Evolutionary conservation across 192 early-diverging fungal species (phyloP), one percentile per base, ranked within the genome.

Genomic region (Funneliformis geosporum): DNA sequence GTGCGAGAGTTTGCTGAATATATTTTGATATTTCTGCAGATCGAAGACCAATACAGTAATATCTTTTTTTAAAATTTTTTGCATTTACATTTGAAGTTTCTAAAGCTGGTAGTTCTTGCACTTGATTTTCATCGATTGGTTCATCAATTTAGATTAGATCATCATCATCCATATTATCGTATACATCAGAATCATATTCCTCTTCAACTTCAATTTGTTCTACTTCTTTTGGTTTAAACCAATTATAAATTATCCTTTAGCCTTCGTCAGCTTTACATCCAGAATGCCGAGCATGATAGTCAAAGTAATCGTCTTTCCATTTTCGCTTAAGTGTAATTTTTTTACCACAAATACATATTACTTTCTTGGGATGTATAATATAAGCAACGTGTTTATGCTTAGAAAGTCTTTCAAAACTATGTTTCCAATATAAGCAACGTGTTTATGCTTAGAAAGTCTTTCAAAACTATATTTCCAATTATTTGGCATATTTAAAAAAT

Each of bases 281-380:
- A 62, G 33, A 33, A 33, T 33, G 33, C 2, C 2, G 2, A 2
- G 2, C 2, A 33, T 33, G 33, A 33, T 1, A 33, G 25, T 62
- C 25, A 0, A 14, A 23, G 10, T 62, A 62, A 62, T 62, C 25
- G 1, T 62, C n/a, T 8, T 62, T 4, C 4, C n/a, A 62, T 62
- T 62, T 62, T 62, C 61, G 1, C 2, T 62, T n/a, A n/a, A 62
- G 4, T 23, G 16, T 62, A 2, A 62, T 62, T n/a, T n/a, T 61
- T 62, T 62, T 62, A 1, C n/a, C n/a, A 62, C 61, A 62, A n/a
- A 62, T 62, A 23, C 61, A 62, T n/a, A 62, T 23, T n/a, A 62
- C 61, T 23, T 62, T 62, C 25, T 62, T 62, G 1, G n/a, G n/a
- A 62, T 62, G 1, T 8, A 62, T 62, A n/a, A 62, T 62, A 8